Base-by-base conservation (phyloP, 140 eudicot species). In the Anethum foeniculum region DNA sequence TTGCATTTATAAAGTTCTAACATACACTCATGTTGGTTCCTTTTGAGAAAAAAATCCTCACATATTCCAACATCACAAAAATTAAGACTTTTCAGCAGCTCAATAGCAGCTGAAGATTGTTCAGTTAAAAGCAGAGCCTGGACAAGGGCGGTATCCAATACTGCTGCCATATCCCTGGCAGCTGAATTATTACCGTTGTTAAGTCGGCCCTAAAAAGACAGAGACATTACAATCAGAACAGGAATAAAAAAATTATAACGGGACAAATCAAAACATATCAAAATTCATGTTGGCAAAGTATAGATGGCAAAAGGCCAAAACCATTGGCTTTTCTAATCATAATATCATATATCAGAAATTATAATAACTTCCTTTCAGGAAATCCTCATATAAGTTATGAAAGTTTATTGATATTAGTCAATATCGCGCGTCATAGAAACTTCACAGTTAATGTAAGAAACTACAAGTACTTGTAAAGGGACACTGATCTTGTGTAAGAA, bases 41-140 rank as follows among this genome's bases (percentile, higher is more conserved):
- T 88, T 82, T 96, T 89, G 80, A 85, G 90, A 88, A 96, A 76
- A 82, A 93, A 85, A 88, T 91, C 99, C 83, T 91, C 97, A 48
- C 90, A 96, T 75, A 91, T 91, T 78, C 86, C 90, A 60, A 93
- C 47, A 83, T 96, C 97, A 86, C 99, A 93, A 79, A 91, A 96
- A 74, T 96, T 96, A 43, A 91, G 86, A 82, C 96, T 90, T 88
- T 87, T 96, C n/a, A 96, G 85, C 84, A 96, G 82, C 75, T 93
- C 98, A 81, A 84, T 48, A 65, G 92, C 90, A 78, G 89, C 88
- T 48, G 89, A 87, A 79, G 91, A 15, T 85, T 96, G 99, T 80
- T 96, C 99, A 46, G 98, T 90, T 75, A 91, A 86, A 71, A 91
- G 76, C 65, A 96, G 88, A 77, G 97, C 99, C 83, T 96, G 99